Base-by-base conservation (phyloP, 352 stramenopile genomes). In the Globisporangium emineosum region DNA sequence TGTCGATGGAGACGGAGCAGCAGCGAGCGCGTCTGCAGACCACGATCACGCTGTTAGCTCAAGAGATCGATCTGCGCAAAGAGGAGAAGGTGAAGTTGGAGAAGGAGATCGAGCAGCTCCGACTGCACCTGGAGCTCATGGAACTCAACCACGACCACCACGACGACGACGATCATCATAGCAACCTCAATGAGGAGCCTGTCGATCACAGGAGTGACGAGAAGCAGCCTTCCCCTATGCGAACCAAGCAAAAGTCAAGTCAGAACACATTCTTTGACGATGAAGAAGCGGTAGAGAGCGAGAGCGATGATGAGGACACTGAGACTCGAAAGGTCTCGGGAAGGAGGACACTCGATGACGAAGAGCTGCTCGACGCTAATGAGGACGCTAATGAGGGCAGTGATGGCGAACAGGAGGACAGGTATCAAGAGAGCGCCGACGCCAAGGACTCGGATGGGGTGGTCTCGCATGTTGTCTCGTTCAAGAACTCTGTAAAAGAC, bases 71-170 rank as follows among this genome's bases (percentile, higher is more conserved):
- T 2, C n/a, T 55, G 17, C 73, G 78, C 15, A 57, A 57, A 23
- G 58, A 61, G 0, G 82, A 89, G 57, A 90, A 90, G 55, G 56
- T 56, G 8, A 57, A 47, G 9, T 65, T 93, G n/a, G 80, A 93
- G 67, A 55, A 54, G 25, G 64, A 89, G 50, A 90, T 90, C 35
- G 80, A 93, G 64, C 73, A 89, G 49, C 65, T 91, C 7, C 68
- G 70, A 10, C 57, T 86, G 47, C 80, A 91, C 25, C 62, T 81
- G 2, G 79, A 91, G 62, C 68, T 89, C 27, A 78, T 76, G 42
- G 80, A 81, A 42, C 66, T 65, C 32, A 54, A 66, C 29, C 32
- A 19, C 13, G 25, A 45, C 42, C 27, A 55, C 1, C 17, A 64
- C 29, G 2, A 52, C 10, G 6, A 50, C 8, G 6, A 60, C 35